Conservation (phyloP, 2,329 filamentous ascomycete genomes). For the Lasiodiplodia sp. region DNA sequence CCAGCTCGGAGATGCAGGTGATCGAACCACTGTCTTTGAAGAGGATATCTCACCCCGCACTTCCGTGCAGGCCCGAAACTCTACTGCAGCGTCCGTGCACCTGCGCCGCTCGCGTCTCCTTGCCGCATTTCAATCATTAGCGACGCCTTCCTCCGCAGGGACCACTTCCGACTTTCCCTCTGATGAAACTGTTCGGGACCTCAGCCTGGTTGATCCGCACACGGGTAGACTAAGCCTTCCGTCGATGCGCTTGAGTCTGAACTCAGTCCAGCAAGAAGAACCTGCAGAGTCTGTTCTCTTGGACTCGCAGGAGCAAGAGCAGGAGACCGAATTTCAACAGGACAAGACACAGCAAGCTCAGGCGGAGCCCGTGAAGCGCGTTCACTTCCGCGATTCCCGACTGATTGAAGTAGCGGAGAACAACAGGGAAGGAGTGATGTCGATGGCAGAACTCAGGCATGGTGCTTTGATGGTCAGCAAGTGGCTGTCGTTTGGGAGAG, state of each 20-base stretch:
- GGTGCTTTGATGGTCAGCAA: conserved; percentile 87
- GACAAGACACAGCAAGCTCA: not conserved
- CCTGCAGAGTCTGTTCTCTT: conserved; percentile 47
- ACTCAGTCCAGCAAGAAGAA: conserved; percentile 18
- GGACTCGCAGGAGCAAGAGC: conserved; percentile 33
- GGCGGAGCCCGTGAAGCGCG: conserved; percentile 27
- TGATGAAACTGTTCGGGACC: conserved; percentile 5
- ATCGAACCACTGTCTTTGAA: conserved; percentile 19
- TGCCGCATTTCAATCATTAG: conserved; percentile 52
- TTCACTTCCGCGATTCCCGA: conserved; percentile 62
- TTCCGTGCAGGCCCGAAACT: conserved; percentile 25
- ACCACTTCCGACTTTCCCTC: conserved; percentile 7
- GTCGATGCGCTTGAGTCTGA: conserved; percentile 25
- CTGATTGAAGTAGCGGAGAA: conserved; percentile 55
- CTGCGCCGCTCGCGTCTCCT: conserved; percentile 60
- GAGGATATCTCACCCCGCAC: conserved; percentile 24
- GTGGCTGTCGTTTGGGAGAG: conserved; percentile 85
- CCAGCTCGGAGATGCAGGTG: conserved; percentile 6
- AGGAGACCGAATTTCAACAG: not conserved
- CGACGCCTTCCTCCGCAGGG: conserved; percentile 40
- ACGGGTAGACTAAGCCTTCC: conserved; percentile 30
- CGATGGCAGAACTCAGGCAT: conserved; percentile 78
- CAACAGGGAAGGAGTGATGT: conserved; percentile 47
- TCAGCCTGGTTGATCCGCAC: conserved; percentile 14
- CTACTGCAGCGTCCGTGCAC: conserved; percentile 43